phyloP scores from a whole-genome alignment of 2,329 filamentous ascomycete species.

The Aureobasidium sp. region DNA sequence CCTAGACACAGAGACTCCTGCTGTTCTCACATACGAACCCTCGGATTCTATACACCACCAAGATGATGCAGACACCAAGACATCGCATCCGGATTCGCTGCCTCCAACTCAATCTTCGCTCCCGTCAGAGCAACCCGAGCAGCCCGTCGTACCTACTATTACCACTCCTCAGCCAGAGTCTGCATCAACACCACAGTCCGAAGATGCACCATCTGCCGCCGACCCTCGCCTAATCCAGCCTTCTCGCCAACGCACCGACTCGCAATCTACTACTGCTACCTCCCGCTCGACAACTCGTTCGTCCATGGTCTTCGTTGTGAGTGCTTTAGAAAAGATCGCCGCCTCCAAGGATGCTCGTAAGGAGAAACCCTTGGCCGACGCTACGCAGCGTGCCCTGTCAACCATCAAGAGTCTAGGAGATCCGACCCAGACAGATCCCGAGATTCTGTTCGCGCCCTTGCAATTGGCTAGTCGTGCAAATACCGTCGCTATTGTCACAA shows the following conservation, averaged over 20 bases:
- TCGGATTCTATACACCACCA: neutral
- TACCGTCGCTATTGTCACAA: constrained; percentile 78
- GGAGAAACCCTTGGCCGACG: constrained; percentile 75
- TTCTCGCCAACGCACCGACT: constrained; percentile 50
- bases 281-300: constrained; percentile 59
- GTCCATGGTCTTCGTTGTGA: constrained; percentile 93
- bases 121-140: neutral
- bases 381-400: constrained; percentile 71
- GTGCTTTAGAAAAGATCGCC: constrained; percentile 85
- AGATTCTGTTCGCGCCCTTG: constrained; percentile 83
- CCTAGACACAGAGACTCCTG: neutral
- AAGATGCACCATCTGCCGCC: neutral
- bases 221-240: constrained; percentile 1
- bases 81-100: neutral
- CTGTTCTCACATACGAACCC: constrained; percentile 1
- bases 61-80: neutral
- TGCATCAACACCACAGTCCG: neutral
- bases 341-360: constrained; percentile 84
- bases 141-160: neutral
- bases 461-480: constrained; percentile 82
- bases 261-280: constrained; percentile 50
- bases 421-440: constrained; percentile 74
- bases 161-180: neutral
- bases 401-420: constrained; percentile 78
- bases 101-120: neutral